A percentile compares a stretch with the other conserved stretches of the same genome.
phyloP scores from a whole-genome alignment of 805 yeast species.

The Deakozyma indianensis region DNA sequence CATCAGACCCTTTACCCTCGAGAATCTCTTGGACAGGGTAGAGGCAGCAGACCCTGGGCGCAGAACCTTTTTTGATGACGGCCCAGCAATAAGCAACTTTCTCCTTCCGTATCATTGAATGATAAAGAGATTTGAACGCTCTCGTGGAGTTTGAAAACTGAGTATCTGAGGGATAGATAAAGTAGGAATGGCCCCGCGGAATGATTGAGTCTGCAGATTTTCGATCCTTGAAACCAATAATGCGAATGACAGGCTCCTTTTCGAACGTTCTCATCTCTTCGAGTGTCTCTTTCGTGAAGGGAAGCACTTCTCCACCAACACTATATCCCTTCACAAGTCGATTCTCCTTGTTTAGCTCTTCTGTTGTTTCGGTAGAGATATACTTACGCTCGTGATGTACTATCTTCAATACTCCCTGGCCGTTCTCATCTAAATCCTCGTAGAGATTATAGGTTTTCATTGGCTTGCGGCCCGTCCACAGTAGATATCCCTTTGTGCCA shows the following conservation, averaged over 20 bases:
- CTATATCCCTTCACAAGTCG: background rate
- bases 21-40: background rate
- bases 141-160: conserved; percentile 7
- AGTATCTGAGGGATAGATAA: conserved; percentile 15
- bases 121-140: conserved; percentile 6
- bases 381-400: background rate
- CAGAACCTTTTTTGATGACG: background rate
- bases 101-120: background rate
- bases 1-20: too few species aligned
- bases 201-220: conserved; percentile 4
- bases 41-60: background rate
- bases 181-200: conserved; percentile 19
- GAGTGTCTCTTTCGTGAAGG: background rate
- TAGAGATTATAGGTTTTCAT: background rate
- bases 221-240: conserved; percentile 3
- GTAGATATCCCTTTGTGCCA: background rate
- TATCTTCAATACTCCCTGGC: background rate
- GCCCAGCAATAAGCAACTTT: conserved; percentile 3
- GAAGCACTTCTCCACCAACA: background rate
- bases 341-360: background rate
- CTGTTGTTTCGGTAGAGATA: background rate
- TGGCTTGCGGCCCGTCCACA: background rate
- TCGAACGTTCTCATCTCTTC: background rate
- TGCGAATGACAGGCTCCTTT: conserved; percentile 7
- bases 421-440: background rate